phyloP scores from a whole-genome alignment of 202 grass and related monocot genomes.

The Panicum hallii region DNA sequence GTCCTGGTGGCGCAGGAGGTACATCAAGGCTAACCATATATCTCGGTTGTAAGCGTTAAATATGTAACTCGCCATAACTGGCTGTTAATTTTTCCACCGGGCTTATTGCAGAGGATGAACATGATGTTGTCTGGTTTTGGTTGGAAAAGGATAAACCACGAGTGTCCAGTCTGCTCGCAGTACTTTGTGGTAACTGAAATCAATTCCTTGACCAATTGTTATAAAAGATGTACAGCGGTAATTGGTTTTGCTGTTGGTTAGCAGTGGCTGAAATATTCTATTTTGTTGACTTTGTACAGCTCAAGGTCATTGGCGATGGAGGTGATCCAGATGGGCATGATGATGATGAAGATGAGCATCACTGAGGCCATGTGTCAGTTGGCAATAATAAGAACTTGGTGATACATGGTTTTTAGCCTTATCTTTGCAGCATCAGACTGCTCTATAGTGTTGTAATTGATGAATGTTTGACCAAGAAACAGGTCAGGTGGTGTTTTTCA shows the following conservation, averaged over 20 bases:
- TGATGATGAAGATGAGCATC: conserved; percentile 64
- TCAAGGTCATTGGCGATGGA: conserved; percentile 84
- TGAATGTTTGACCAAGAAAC: conserved; percentile 52
- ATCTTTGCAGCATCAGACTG: conserved; percentile 52
- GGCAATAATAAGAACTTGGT: conserved; percentile 51
- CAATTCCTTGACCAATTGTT: neutral
- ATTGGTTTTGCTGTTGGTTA: neutral
- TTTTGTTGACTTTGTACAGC: conserved; percentile 52
- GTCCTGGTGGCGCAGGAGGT: conserved; percentile 90
- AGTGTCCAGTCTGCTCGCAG: conserved; percentile 89
- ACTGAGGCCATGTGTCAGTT: conserved; percentile 42
- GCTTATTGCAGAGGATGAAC: conserved; percentile 81
- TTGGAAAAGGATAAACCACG: conserved; percentile 87
- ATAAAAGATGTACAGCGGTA: neutral
- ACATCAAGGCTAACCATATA: conserved; percentile 25
- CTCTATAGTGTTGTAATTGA: conserved; percentile 38
- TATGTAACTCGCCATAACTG: conserved; percentile 25
- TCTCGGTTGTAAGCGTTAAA: neutral
- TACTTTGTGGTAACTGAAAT: conserved; percentile 80
- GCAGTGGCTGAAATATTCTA: neutral
- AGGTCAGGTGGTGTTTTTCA: conserved; percentile 43
- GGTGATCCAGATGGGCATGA: conserved; percentile 70
- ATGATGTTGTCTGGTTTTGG: conserved; percentile 97
- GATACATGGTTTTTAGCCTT: conserved; percentile 48
- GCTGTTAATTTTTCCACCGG: neutral